A percentile compares a stretch with the other conserved stretches of the same genome.
These are phyloP conservation scores for Phytophthora pluvialis DNA, from an alignment of 352 stramenopile genomes.

Conservation along the genomic window DNA sequence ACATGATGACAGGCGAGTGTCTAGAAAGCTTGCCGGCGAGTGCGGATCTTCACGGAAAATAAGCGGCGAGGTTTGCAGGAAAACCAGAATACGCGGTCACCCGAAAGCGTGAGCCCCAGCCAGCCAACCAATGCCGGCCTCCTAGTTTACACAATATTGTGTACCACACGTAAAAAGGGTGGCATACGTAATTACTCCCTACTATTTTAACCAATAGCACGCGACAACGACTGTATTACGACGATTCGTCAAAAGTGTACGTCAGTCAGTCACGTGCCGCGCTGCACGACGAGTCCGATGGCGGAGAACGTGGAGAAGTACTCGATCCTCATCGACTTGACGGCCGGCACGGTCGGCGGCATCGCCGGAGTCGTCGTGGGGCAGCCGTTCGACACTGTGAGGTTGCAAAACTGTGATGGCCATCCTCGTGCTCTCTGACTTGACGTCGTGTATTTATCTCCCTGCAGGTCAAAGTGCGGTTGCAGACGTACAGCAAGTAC, in stretches of 20 bases:
- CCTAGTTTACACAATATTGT: slow-evolving; percentile 23
- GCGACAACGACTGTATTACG: neutral
- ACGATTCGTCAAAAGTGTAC: slow-evolving; percentile 1
- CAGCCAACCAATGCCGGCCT: slow-evolving; percentile 40
- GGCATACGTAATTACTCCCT: slow-evolving; percentile 23
- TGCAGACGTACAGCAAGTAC: slow-evolving; percentile 62
- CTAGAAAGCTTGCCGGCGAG: slow-evolving; percentile 90
- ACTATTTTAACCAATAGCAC: slow-evolving; percentile 17
- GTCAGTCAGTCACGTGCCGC: slow-evolving; percentile 20
- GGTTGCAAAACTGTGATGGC: slow-evolving; percentile 3
- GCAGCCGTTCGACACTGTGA: slow-evolving; percentile 67
- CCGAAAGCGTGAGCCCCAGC: slow-evolving; percentile 9
- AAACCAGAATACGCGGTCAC: slow-evolving; percentile 57
- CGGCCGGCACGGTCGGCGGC: slow-evolving; percentile 55
- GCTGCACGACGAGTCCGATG: slow-evolving; percentile 27
- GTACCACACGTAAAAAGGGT: slow-evolving; percentile 20
- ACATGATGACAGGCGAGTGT: slow-evolving; percentile 70
- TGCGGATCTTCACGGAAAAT: slow-evolving; percentile 88
- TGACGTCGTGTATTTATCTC: slow-evolving; percentile 13
- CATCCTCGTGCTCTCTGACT: neutral
- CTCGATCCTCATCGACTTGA: slow-evolving; percentile 53
- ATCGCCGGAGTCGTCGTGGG: slow-evolving; percentile 61
- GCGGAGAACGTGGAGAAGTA: slow-evolving; percentile 35
- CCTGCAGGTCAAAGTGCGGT: slow-evolving; percentile 62
- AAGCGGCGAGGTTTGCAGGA: slow-evolving; percentile 47